Base-by-base conservation (phyloP, 345 rosid genomes). In the Aurinia saxatilis region DNA sequence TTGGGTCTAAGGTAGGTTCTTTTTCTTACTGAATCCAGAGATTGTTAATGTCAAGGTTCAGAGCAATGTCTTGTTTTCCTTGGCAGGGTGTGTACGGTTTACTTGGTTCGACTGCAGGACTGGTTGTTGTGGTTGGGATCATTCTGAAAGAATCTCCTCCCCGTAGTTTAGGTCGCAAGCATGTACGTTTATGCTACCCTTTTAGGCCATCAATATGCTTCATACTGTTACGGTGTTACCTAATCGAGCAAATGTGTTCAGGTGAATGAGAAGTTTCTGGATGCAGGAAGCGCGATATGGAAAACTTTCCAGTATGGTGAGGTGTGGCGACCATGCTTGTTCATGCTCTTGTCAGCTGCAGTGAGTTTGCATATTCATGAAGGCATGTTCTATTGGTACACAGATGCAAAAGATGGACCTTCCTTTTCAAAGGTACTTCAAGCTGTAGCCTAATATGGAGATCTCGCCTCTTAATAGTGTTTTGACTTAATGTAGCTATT, bases 341-440 rank as follows among this genome's bases (percentile, higher is more conserved):
- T 82, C 57, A 80, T 83, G 84, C 77, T 68, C 65, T 50, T 82
- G 60, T 87, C 91, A 34, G 74, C 82, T 66, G 75, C 91, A 51
- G 52, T 83, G 65, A 77, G 91, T 60, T 75, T 84, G 60, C 77
- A 87, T 59, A 75, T 87, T 54, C 85, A 80, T 42, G 85, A 87
- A 66, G 91, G 95, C 55, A 73, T 87, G 90, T 90, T 90, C 72
- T 90, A 87, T 57, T 90, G 95, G 91, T 81, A 79, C 55, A 87
- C 97, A 21, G 91, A 84, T 73, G 76, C 93, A 23, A 81, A 85
- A 40, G 86, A 75, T 17, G 95, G 93, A n/a, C 97, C 97, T 51
- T 67, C 73, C 56, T 90, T 90, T 77, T 78, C 78, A 16, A 72
- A 77, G 78, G 80, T 76, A 47, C 50, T 57, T 54, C 15, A 10